These are phyloP conservation scores for Paramecium pentaurelia DNA, from an alignment of 73 alveolate species.

Conservation along the genomic window DNA sequence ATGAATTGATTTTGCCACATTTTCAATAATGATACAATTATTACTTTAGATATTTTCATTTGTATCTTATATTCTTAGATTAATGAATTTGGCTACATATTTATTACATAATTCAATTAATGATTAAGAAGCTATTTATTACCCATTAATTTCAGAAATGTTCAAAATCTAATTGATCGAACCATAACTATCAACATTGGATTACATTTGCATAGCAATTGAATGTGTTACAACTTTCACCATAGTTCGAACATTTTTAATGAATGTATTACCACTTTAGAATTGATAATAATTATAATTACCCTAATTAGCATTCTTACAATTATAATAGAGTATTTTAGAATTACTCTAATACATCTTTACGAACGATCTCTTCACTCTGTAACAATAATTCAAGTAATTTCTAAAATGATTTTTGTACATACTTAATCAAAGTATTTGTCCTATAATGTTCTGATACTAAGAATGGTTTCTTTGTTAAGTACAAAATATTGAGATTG, in stretches of 20 bases:
- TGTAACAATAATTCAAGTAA: conserved; percentile 9
- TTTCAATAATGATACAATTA: neutral
- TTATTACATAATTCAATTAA: neutral
- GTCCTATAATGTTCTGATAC: neutral
- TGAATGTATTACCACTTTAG: neutral
- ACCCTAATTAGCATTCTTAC: neutral
- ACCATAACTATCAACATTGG: neutral
- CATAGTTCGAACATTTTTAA: neutral
- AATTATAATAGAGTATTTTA: neutral
- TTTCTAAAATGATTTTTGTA: neutral
- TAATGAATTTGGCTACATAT: neutral
- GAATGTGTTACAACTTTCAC: neutral
- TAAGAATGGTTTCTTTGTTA: neutral
- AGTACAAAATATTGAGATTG: neutral
- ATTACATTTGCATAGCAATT: neutral
- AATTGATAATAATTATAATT: neutral
- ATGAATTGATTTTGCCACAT: neutral
- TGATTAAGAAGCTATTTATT: neutral
- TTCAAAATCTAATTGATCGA: neutral
- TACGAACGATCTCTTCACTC: neutral
- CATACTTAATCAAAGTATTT: neutral
- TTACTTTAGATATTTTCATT: neutral
- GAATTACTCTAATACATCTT: neutral
- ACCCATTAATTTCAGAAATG: neutral
- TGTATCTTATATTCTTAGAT: neutral